These are phyloP conservation scores for Kalaharituber pfeilii DNA, from an alignment of 2,329 filamentous ascomycete genomes.

Conservation along the genomic window DNA sequence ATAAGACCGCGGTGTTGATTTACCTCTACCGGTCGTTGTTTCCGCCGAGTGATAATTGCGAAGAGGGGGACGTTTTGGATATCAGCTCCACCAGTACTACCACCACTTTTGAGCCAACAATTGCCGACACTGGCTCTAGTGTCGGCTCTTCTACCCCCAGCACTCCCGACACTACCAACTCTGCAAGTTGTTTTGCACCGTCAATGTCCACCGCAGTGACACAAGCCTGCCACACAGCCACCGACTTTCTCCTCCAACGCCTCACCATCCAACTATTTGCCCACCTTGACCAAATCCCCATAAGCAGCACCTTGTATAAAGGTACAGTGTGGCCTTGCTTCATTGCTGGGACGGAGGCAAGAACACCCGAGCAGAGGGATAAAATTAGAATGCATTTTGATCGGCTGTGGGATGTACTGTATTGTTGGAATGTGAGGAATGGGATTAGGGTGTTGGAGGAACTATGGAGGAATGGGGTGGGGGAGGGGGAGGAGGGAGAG, in stretches of 20 bases:
- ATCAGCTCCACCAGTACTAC: no score
- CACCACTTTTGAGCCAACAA: no score
- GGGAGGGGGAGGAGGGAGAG: slow-evolving; percentile 3
- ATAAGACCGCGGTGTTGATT: slow-evolving; percentile 16
- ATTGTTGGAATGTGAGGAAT: slow-evolving; percentile 16
- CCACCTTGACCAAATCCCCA: slow-evolving; percentile 8
- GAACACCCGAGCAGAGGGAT: slow-evolving; percentile 8
- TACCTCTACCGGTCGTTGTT: slow-evolving; percentile 12
- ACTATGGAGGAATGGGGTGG: slow-evolving; percentile 10
- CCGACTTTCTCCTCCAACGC: background rate
- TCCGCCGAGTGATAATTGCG: background rate
- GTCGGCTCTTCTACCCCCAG: no score
- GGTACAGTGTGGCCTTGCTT: slow-evolving; percentile 17
- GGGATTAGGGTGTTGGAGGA: slow-evolving; percentile 14
- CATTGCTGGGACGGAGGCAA: slow-evolving; percentile 16
- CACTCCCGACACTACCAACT: no score
- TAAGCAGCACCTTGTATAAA: slow-evolving; percentile 11
- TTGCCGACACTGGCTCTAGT: no score
- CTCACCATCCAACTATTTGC: slow-evolving; percentile 9
- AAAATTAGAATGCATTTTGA: slow-evolving; percentile 11
- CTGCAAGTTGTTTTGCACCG: no score
- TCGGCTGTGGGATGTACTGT: slow-evolving; percentile 15
- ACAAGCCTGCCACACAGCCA: background rate
- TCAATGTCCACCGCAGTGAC: background rate
- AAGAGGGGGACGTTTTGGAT: background rate